Conservation (phyloP, 1,284 basidiomycete genomes). For the Trichosporon sp. region DNA sequence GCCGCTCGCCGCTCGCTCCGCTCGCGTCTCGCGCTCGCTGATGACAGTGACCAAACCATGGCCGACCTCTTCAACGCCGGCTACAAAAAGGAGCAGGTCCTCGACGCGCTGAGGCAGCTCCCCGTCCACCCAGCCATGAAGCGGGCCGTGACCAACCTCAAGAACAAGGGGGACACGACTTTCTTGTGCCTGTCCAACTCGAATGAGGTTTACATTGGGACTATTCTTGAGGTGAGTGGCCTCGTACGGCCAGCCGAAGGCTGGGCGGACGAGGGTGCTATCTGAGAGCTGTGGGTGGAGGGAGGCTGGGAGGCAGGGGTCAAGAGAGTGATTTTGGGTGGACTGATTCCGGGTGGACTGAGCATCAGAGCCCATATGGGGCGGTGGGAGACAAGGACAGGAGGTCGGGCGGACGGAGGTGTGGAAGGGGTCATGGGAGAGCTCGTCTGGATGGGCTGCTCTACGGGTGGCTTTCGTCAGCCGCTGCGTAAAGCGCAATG, state of each 20-base stretch:
- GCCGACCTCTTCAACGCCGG: constrained; percentile 63
- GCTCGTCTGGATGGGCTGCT: too few relatives aligned
- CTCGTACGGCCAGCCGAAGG: not conserved
- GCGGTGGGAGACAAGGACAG: too few relatives aligned
- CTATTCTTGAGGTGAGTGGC: constrained; percentile 67
- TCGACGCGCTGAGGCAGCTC: constrained; percentile 67
- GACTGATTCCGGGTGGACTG: too few relatives aligned
- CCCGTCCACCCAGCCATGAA: constrained; percentile 98
- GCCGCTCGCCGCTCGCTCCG: not conserved
- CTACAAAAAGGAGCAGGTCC: constrained; percentile 67
- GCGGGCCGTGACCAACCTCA: constrained; percentile 72
- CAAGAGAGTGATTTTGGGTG: too few relatives aligned
- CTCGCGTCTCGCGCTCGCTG: not conserved
- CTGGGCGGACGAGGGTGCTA: not conserved
- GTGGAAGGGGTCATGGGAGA: too few relatives aligned
- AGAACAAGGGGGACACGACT: constrained; percentile 60
- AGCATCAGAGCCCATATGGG: too few relatives aligned
- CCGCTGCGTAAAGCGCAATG: too few relatives aligned
- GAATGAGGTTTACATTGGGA: constrained; percentile 85
- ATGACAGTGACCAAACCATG: constrained; percentile 63
- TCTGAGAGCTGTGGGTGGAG: not conserved
- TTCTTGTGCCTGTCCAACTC: constrained; percentile 92
- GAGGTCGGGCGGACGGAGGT: too few relatives aligned
- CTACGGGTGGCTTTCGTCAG: too few relatives aligned
- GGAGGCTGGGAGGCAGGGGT: too few relatives aligned